A percentile compares a stretch with the other conserved stretches of the same genome.
phyloP scores from a whole-genome alignment of 2,329 filamentous ascomycete species.

The Chrysosporium queenslandicum region DNA sequence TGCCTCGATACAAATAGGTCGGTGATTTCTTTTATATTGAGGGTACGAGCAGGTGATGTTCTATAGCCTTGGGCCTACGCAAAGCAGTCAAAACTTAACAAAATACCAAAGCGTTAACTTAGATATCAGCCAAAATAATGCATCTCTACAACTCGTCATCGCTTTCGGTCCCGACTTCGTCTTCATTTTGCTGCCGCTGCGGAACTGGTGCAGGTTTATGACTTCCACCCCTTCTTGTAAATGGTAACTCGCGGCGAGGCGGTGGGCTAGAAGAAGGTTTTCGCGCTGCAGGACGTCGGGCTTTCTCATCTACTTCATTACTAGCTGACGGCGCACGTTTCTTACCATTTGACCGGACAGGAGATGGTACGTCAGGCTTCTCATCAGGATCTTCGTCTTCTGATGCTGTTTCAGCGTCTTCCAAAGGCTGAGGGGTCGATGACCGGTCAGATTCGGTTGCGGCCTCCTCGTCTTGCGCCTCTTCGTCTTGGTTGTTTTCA shows the following conservation, averaged over 20 bases:
- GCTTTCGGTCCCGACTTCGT: constrained; percentile 25
- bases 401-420: constrained; percentile 27
- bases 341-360: not conserved
- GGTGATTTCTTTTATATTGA: not conserved
- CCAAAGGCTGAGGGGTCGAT: constrained; percentile 27
- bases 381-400: constrained; percentile 20
- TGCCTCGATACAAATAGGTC: not conserved
- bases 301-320: not conserved
- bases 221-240: constrained; percentile 22
- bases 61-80: no score
- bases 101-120: not conserved
- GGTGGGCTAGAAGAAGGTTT: constrained; percentile 23
- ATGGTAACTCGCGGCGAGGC: constrained; percentile 36
- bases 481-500: not conserved
- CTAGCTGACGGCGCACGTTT: not conserved
- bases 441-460: constrained; percentile 21
- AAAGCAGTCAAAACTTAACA: not conserved
- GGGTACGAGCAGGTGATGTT: not conserved
- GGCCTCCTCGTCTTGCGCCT: constrained; percentile 7
- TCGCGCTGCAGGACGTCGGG: not conserved
- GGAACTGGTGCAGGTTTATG: constrained; percentile 6
- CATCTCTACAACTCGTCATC: constrained; percentile 34
- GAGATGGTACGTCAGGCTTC: not conserved
- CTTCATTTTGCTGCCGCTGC: constrained; percentile 12
- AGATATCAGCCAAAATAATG: not conserved